Conservation (phyloP, 2,329 filamentous ascomycete genomes). For the Bipolaris oryzae region DNA sequence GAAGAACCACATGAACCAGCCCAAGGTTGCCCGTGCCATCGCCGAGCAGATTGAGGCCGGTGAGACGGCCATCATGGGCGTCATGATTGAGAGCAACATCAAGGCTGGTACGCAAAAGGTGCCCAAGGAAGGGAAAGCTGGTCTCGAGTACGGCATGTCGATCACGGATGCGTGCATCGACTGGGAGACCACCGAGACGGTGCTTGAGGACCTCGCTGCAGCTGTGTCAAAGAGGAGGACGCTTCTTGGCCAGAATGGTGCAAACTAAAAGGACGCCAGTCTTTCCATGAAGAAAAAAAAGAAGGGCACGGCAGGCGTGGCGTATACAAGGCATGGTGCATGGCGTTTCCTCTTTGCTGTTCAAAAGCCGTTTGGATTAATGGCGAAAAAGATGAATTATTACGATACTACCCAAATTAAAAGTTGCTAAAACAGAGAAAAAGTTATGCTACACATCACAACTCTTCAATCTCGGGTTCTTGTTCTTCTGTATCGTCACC, state of each 20-base stretch:
- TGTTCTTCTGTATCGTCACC: constrained; percentile 18
- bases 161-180: constrained; percentile 97
- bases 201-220: constrained; percentile 77
- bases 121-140: constrained; percentile 80
- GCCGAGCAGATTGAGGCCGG: constrained; percentile 85
- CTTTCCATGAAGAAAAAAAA: background rate
- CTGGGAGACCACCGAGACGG: constrained; percentile 86
- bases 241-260: constrained; percentile 43
- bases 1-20: constrained; percentile 98
- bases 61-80: constrained; percentile 88
- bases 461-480: constrained; percentile 24
- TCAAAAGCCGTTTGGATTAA: background rate
- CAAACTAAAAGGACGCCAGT: constrained; percentile 23
- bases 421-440: background rate
- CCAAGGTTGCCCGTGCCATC: constrained; percentile 82
- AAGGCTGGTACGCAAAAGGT: constrained; percentile 95
- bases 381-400: constrained; percentile 2
- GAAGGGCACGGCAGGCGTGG: constrained; percentile 1
- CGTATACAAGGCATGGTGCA: constrained; percentile 7
- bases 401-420: background rate
- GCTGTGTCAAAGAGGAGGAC: constrained; percentile 77
- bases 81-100: constrained; percentile 99
- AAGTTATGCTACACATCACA: constrained; percentile 14
- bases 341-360: constrained; percentile 8
- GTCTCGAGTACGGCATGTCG: constrained; percentile 89